phyloP scores from a whole-genome alignment of 768 basidiomycete genomes.

The Collybia mongolica region DNA sequence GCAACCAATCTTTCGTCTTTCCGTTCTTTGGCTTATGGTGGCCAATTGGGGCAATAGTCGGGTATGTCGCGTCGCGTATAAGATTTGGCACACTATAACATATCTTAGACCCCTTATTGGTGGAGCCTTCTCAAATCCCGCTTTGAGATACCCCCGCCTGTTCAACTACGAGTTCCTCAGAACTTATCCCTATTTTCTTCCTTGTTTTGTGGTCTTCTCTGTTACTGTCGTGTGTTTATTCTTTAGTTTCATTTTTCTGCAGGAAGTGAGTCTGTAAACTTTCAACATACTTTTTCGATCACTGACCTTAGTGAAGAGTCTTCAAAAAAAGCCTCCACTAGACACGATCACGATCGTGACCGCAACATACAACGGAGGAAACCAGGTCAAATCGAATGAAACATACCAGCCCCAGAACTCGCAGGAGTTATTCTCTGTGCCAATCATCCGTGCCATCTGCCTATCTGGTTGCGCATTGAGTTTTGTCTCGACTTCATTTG shows the following conservation, averaged over 20 bases:
- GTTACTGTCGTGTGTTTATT: constrained; percentile 38
- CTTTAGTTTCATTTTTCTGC: constrained; percentile 44
- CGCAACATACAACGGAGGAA: constrained; percentile 17
- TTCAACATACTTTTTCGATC: not conserved
- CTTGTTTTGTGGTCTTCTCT: constrained; percentile 44
- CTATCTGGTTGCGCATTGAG: constrained; percentile 48
- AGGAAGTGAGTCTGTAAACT: constrained; percentile 41
- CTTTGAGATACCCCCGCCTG: constrained; percentile 40
- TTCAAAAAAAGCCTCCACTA: not conserved
- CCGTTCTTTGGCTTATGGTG: constrained; percentile 58
- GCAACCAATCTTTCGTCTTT: constrained; percentile 55
- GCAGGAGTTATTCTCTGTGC: constrained; percentile 42
- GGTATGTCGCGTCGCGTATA: constrained; percentile 31
- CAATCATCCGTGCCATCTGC: constrained; percentile 49
- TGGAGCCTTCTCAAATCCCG: constrained; percentile 55
- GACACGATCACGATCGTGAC: not conserved
- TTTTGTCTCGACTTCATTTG: constrained; percentile 54
- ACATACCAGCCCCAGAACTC: constrained; percentile 17
- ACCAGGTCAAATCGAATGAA: constrained; percentile 20
- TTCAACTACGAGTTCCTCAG: constrained; percentile 44
- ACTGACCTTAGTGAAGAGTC: not conserved
- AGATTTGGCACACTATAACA: not conserved
- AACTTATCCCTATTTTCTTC: constrained; percentile 59
- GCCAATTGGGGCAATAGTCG: constrained; percentile 56
- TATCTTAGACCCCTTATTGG: constrained; percentile 53